phyloP scores from a whole-genome alignment of 1,284 basidiomycete species.

The Rhodotorula sp. region DNA sequence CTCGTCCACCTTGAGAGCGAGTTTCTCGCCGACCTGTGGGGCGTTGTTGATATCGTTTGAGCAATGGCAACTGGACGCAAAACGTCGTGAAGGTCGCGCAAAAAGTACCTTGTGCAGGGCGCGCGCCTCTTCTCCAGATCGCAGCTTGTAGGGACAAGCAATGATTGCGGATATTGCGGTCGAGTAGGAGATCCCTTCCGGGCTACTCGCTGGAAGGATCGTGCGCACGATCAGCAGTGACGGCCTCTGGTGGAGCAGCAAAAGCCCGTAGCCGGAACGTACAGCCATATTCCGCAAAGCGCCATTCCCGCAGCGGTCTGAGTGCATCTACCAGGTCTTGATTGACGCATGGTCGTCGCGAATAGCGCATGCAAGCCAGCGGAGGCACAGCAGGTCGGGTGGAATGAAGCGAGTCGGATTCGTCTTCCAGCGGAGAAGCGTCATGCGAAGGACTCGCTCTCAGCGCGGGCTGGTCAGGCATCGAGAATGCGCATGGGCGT shows the following conservation, averaged over 20 bases:
- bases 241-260: too few relatives aligned
- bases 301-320: conserved; percentile 17
- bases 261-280: background rate
- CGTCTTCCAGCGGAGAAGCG: background rate
- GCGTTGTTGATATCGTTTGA: background rate
- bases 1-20: conserved; percentile 59
- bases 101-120: conserved; percentile 20
- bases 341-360: conserved; percentile 29
- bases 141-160: conserved; percentile 37
- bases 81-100: background rate
- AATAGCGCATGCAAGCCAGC: conserved; percentile 29
- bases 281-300: conserved; percentile 32
- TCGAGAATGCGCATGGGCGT: background rate
- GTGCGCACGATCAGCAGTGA: background rate
- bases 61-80: too few relatives aligned
- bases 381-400: conserved; percentile 18
- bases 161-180: conserved; percentile 41
- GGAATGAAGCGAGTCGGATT: background rate
- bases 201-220: conserved; percentile 2
- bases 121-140: conserved; percentile 33
- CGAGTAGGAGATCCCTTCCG: conserved; percentile 37
- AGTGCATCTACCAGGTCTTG: conserved; percentile 32
- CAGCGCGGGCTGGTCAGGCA: background rate
- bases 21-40: conserved; percentile 36
- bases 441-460: background rate